Percentiles rank a stretch among this genome's conserved stretches.
phyloP scores from a whole-genome alignment of 345 rosid species.

The Carallia pectinifolia region DNA sequence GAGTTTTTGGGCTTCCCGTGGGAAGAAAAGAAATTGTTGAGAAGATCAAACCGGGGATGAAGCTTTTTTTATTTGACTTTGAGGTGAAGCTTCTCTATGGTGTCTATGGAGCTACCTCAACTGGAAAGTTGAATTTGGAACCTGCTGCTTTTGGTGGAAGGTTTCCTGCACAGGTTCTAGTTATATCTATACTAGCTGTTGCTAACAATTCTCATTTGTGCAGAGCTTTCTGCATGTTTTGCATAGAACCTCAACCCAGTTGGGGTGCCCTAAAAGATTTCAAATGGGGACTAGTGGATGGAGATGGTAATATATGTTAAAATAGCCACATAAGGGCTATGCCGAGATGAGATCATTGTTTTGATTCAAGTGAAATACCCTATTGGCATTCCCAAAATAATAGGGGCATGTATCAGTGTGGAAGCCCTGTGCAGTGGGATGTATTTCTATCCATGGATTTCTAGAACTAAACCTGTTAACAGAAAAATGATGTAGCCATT shows the following conservation, averaged over 20 bases:
- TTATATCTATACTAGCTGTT: not conserved
- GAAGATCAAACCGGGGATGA: constrained; percentile 46
- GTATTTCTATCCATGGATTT: not conserved
- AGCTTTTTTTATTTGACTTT: constrained; percentile 52
- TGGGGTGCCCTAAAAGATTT: not conserved
- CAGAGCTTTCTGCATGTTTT: not conserved
- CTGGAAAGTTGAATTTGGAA: constrained; percentile 46
- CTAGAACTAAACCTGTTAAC: not conserved
- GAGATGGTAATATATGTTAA: not conserved
- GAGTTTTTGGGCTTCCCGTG: constrained; percentile 43
- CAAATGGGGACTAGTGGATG: not conserved
- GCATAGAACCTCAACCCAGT: not conserved
- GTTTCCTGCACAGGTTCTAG: constrained; percentile 54
- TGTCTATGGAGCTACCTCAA: constrained; percentile 40
- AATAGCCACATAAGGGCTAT: not conserved
- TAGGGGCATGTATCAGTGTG: too few species aligned
- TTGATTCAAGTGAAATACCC: not conserved
- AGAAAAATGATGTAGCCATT: too few species aligned
- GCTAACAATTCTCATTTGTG: not conserved
- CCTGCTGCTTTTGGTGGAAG: constrained; percentile 45
- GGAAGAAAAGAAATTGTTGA: constrained; percentile 26
- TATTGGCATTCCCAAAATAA: not conserved
- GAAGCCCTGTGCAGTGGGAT: too few species aligned
- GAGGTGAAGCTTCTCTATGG: constrained; percentile 52
- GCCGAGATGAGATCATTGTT: not conserved